Evolutionary conservation across 164 flowering plant genomes (phyloP).

Genomic region (Liriodendron chinense): DNA sequence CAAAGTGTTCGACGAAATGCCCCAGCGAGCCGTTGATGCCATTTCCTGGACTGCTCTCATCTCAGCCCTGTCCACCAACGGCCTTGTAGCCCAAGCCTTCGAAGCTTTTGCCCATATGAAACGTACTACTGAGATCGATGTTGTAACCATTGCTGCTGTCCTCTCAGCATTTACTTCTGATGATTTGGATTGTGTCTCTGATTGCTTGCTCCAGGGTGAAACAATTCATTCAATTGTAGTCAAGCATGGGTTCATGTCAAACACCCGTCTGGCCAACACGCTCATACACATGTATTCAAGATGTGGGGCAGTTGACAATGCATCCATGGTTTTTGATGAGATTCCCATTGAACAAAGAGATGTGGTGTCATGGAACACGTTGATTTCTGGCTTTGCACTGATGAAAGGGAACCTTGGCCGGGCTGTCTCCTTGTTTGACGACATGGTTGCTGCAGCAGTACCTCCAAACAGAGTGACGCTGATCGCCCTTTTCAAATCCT

Average conservation of each 20-base stretch:
- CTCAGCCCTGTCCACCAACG: constrained; percentile 14
- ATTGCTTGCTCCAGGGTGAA: constrained; percentile 6
- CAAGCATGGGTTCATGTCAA: constrained; percentile 22
- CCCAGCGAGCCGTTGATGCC: constrained; percentile 12
- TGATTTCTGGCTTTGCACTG: constrained; percentile 21
- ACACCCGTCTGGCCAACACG: constrained; percentile 18
- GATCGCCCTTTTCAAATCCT: constrained; percentile 16
- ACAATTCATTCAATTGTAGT: constrained; percentile 18
- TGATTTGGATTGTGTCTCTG: neutral
- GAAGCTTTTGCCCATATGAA: constrained; percentile 17
- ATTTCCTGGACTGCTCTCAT: constrained; percentile 29
- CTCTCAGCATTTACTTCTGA: constrained; percentile 12
- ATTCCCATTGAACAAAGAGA: constrained; percentile 12
- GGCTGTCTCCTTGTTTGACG: constrained; percentile 22
- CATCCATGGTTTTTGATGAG: constrained; percentile 16
- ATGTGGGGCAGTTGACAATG: constrained; percentile 8
- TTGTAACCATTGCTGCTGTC: constrained; percentile 14
- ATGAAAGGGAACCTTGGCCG: constrained; percentile 10
- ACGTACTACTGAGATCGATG: constrained; percentile 10
- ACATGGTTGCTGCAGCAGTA: constrained; percentile 16
- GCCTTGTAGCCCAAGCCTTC: constrained; percentile 9
- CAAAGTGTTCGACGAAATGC: constrained; percentile 26
- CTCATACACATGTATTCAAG: constrained; percentile 26
- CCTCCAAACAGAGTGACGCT: constrained; percentile 23
- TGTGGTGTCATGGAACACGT: constrained; percentile 30